Evolutionary conservation across 2,329 filamentous ascomycete species (phyloP).

Genomic region (Xylaria hypoxylon): DNA sequence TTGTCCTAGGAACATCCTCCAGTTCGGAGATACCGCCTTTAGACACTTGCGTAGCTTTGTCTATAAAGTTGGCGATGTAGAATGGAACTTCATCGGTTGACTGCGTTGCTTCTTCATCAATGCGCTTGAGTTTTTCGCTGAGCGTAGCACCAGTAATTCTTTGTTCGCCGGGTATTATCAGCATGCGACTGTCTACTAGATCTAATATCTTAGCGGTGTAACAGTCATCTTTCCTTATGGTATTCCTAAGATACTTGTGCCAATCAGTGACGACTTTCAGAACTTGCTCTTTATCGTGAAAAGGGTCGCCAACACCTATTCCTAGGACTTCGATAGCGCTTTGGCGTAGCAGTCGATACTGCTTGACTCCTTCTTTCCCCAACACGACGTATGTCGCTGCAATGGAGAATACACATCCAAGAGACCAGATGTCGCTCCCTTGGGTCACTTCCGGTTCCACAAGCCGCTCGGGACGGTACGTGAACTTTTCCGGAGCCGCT

Average conservation of each 20-base stretch:
- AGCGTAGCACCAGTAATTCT: constrained; percentile 20
- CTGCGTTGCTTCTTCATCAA: constrained; percentile 10
- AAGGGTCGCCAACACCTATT: constrained; percentile 37
- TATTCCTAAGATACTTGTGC: constrained; percentile 42
- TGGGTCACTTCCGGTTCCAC: constrained; percentile 42
- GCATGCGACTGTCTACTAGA: constrained; percentile 45
- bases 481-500: constrained; percentile 31
- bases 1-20: constrained; percentile 26
- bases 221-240: constrained; percentile 39
- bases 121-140: constrained; percentile 10
- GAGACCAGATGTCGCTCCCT: constrained; percentile 56
- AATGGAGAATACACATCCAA: constrained; percentile 55
- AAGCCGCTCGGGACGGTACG: constrained; percentile 31
- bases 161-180: constrained; percentile 32
- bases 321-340: constrained; percentile 14
- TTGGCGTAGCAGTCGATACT: constrained; percentile 44
- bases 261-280: constrained; percentile 41
- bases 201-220: constrained; percentile 43
- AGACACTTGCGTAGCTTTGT: constrained; percentile 1
- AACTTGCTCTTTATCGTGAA: constrained; percentile 44
- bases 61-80: constrained; percentile 30
- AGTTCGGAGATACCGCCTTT: constrained; percentile 14
- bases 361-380: constrained; percentile 48
- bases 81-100: constrained; percentile 4
- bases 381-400: constrained; percentile 55